phyloP scores from a whole-genome alignment of 148 eudicot species.

The Cornus florida region DNA sequence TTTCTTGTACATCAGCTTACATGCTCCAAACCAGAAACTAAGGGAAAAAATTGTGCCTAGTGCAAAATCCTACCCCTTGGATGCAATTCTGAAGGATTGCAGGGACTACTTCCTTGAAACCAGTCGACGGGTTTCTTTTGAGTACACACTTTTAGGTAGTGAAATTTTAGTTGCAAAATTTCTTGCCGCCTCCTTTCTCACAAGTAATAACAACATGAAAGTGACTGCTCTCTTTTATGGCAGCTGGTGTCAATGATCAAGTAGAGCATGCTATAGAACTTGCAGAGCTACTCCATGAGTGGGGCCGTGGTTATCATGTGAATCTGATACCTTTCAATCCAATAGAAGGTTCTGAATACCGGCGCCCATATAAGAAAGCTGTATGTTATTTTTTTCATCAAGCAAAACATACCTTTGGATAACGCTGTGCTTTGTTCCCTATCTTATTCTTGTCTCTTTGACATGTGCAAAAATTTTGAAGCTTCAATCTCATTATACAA shows the following conservation, averaged over 20 bases:
- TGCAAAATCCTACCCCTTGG: slow-evolving; percentile 93
- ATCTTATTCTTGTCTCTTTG: background rate
- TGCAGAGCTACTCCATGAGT: slow-evolving; percentile 72
- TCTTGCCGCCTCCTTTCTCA: background rate
- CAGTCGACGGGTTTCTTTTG: slow-evolving; percentile 88
- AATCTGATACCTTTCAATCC: slow-evolving; percentile 96
- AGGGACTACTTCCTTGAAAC: slow-evolving; percentile 89
- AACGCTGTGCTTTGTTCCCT: background rate
- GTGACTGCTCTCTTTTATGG: background rate
- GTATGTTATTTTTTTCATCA: slow-evolving; percentile 37
- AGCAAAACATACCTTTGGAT: background rate
- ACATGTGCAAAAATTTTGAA: background rate
- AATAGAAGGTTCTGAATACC: slow-evolving; percentile 86
- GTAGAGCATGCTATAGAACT: slow-evolving; percentile 90
- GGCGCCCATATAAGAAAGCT: slow-evolving; percentile 75
- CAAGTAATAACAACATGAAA: background rate
- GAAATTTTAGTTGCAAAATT: slow-evolving; percentile 2
- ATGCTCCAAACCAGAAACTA: slow-evolving; percentile 97
- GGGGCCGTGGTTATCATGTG: slow-evolving; percentile 98
- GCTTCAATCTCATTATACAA: background rate
- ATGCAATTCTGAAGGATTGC: slow-evolving; percentile 93
- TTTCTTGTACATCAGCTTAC: slow-evolving; percentile 63
- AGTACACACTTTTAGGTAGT: slow-evolving; percentile 95
- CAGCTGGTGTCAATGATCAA: slow-evolving; percentile 97
- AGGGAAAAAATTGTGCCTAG: slow-evolving; percentile 94